These are phyloP conservation scores for Xylariaceae sp. DNA, from an alignment of 2,329 filamentous ascomycete species.

Conservation along the genomic window DNA sequence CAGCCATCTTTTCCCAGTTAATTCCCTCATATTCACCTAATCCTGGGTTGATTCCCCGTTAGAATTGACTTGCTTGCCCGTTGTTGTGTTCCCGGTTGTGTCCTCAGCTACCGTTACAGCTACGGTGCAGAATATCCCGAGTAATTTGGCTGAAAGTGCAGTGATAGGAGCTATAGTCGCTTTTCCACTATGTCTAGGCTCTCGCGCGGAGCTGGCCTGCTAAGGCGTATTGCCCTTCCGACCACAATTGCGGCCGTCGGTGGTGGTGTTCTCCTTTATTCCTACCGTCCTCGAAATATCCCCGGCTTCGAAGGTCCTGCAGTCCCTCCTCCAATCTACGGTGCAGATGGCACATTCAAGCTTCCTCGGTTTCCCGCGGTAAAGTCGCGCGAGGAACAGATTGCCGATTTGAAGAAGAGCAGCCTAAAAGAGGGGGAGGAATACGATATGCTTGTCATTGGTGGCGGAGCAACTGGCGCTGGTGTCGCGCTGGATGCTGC, in stretches of 20 bases:
- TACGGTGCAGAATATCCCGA: conserved; percentile 4
- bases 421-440: conserved; percentile 48
- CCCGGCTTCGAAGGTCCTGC: conserved; percentile 69
- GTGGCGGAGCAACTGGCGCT: conserved; percentile 70
- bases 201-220: conserved; percentile 34
- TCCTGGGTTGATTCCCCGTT: neutral
- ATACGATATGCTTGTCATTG: conserved; percentile 73
- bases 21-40: neutral
- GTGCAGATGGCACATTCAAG: conserved; percentile 67
- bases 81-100: conserved; percentile 8
- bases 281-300: conserved; percentile 71
- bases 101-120: conserved; percentile 1
- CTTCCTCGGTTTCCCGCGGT: conserved; percentile 67
- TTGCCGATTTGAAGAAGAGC: conserved; percentile 59
- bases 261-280: conserved; percentile 50
- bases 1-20: too few species aligned
- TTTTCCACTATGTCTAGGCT: conserved; percentile 35
- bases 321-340: conserved; percentile 71
- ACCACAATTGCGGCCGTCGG: conserved; percentile 46
- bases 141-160: conserved; percentile 4
- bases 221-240: conserved; percentile 50
- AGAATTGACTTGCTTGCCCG: neutral
- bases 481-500: conserved; percentile 74
- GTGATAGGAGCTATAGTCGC: conserved; percentile 5
- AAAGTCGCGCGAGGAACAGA: conserved; percentile 66